Evolutionary conservation across 768 basidiomycete genomes (phyloP).

Genomic region (Amanita pallidorosea): DNA sequence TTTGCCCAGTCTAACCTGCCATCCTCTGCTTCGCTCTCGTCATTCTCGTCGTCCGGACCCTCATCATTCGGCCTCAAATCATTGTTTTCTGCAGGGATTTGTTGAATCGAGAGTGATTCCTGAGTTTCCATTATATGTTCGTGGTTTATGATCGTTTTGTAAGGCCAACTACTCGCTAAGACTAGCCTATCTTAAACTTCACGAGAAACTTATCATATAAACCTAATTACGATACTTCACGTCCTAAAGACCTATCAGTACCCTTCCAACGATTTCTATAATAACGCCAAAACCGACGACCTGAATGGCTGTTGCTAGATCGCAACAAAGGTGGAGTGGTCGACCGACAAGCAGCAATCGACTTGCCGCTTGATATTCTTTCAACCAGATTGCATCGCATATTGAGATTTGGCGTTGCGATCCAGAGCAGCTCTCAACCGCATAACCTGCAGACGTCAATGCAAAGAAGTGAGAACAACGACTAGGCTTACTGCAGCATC

Average conservation of each 20-base stretch:
- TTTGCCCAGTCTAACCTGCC: constrained; percentile 74
- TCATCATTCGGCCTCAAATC: background rate
- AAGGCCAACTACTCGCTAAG: too few species aligned
- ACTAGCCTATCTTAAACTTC: background rate
- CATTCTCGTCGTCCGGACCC: constrained; percentile 30
- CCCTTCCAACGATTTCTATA: too few species aligned
- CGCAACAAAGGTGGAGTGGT: background rate
- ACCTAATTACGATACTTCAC: too few species aligned
- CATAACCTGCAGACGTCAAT: constrained; percentile 36
- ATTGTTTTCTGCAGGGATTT: background rate
- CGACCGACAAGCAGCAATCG: background rate
- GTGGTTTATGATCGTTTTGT: too few species aligned
- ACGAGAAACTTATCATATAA: background rate
- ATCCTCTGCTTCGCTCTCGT: constrained; percentile 57
- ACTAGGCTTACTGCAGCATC: constrained; percentile 62
- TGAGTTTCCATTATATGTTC: too few species aligned
- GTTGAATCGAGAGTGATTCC: background rate
- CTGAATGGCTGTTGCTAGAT: too few species aligned
- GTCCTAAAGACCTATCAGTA: too few species aligned
- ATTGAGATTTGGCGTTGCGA: constrained; percentile 28
- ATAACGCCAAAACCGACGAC: too few species aligned
- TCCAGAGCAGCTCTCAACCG: constrained; percentile 60
- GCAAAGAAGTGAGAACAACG: background rate
- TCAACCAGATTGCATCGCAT: background rate
- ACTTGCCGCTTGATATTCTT: background rate